Percentiles rank a stretch among this genome's conserved stretches.
Evolutionary conservation across 129 eudicot species (phyloP).

Genomic region (Centaurea solstitialis): DNA sequence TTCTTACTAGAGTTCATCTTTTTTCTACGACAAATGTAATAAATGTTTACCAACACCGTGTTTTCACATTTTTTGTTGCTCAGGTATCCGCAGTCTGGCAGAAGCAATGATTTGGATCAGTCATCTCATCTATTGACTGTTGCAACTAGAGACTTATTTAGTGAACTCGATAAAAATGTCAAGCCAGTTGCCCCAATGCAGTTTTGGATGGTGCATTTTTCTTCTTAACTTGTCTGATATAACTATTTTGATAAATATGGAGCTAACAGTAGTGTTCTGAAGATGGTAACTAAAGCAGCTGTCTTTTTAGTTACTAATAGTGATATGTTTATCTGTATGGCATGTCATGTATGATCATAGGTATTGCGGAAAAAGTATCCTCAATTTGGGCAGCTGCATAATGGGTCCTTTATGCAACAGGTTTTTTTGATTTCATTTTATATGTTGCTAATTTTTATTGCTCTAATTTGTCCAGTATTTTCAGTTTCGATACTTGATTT

Average conservation of each 20-base stretch:
- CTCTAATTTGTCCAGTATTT: conserved; percentile 6
- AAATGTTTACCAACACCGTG: not conserved
- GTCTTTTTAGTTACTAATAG: conserved; percentile 1
- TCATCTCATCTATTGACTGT: conserved; percentile 91
- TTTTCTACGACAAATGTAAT: conserved; percentile 2
- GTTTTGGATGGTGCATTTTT: conserved; percentile 72
- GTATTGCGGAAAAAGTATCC: conserved; percentile 91
- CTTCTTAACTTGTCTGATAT: not conserved
- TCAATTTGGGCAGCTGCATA: conserved; percentile 94
- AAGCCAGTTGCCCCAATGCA: conserved; percentile 96
- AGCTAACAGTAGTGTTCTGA: conserved; percentile 3
- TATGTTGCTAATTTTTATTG: not conserved
- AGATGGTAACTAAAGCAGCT: not conserved
- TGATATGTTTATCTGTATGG: conserved; percentile 11
- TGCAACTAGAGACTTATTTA: conserved; percentile 88
- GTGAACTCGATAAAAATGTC: conserved; percentile 90
- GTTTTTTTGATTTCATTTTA: conserved; percentile 30
- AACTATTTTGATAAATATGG: not conserved
- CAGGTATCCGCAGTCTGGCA: conserved; percentile 83
- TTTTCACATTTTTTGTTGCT: conserved; percentile 8
- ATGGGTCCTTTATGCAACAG: conserved; percentile 97
- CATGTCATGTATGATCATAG: conserved; percentile 37
- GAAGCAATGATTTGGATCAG: conserved; percentile 75
- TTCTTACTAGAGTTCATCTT: not conserved
- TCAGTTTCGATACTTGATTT: not conserved